Evolutionary conservation across 179 eudicot species (phyloP).

Genomic region (Corrigiola litoralis): DNA sequence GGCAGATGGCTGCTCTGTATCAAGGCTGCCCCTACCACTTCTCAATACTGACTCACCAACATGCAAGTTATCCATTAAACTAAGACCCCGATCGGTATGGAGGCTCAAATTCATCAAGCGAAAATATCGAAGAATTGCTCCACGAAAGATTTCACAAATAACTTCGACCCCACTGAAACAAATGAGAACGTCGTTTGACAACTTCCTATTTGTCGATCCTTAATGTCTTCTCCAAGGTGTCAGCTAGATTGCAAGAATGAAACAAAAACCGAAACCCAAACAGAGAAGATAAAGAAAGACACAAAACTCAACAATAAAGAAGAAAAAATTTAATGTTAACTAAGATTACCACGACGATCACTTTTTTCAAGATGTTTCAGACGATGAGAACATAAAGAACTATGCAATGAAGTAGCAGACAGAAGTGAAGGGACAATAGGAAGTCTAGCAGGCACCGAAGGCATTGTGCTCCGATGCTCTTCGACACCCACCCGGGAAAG

Average conservation of each 20-base stretch:
- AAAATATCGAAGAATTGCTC: constrained; percentile 4
- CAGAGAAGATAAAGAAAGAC: not conserved
- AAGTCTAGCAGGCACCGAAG: constrained; percentile 59
- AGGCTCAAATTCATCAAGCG: not conserved
- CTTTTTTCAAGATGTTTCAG: constrained; percentile 70
- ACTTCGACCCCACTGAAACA: constrained; percentile 1
- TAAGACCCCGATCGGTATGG: not conserved
- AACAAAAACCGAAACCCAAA: not conserved
- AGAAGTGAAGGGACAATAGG: constrained; percentile 33
- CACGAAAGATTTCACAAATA: not conserved
- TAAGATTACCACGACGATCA: constrained; percentile 94
- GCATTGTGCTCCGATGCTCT: constrained; percentile 86
- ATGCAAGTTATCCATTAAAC: constrained; percentile 22
- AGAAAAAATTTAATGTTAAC: constrained; percentile 43
- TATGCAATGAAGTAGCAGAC: constrained; percentile 38
- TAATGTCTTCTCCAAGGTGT: not conserved
- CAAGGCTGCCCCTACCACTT: constrained; percentile 13
- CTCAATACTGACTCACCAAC: constrained; percentile 10
- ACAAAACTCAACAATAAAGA: not conserved
- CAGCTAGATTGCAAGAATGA: not conserved
- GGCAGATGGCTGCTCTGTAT: constrained; percentile 17
- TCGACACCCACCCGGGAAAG: constrained; percentile 21
- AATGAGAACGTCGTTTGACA: constrained; percentile 4
- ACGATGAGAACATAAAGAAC: constrained; percentile 63
- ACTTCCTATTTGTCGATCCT: constrained; percentile 9